phyloP scores from a whole-genome alignment of 805 yeast species.

The Candida rishiriensis region DNA sequence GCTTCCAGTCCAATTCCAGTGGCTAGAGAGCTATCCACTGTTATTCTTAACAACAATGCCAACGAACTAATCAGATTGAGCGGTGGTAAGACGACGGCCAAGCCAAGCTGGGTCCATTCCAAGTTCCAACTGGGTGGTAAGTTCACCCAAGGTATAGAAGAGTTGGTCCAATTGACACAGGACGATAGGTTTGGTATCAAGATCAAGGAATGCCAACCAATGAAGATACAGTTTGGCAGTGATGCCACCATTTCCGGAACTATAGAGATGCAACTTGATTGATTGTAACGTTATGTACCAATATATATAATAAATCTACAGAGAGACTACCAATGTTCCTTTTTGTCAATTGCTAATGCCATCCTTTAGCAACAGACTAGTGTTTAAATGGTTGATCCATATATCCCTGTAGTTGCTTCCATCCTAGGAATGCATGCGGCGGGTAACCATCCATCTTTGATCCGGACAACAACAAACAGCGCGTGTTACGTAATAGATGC shows the following conservation, averaged over 20 bases:
- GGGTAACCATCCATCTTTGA: too few species aligned
- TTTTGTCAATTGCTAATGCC: too few species aligned
- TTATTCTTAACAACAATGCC: slow-evolving; percentile 46
- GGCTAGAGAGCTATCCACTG: slow-evolving; percentile 77
- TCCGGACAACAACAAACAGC: too few species aligned
- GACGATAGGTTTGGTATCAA: slow-evolving; percentile 68
- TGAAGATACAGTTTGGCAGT: slow-evolving; percentile 29
- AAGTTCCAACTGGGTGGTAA: slow-evolving; percentile 55
- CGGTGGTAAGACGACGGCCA: slow-evolving; percentile 66
- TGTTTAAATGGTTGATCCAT: too few species aligned
- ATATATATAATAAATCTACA: too few species aligned
- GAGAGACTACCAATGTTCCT: too few species aligned
- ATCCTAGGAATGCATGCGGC: too few species aligned
- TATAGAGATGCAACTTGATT: slow-evolving; percentile 8
- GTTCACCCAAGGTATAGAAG: slow-evolving; percentile 41
- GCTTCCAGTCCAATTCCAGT: slow-evolving; percentile 50
- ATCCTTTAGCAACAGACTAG: too few species aligned
- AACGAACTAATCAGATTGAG: slow-evolving; percentile 69
- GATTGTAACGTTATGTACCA: background rate
- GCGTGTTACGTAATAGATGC: too few species aligned
- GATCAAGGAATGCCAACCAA: slow-evolving; percentile 59
- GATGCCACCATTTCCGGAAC: slow-evolving; percentile 10
- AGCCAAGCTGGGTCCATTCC: slow-evolving; percentile 89
- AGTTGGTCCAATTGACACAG: slow-evolving; percentile 55
- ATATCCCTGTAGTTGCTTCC: too few species aligned